phyloP scores from a whole-genome alignment of 2,329 filamentous ascomycete genomes.

The Alternaria tenuissima region DNA sequence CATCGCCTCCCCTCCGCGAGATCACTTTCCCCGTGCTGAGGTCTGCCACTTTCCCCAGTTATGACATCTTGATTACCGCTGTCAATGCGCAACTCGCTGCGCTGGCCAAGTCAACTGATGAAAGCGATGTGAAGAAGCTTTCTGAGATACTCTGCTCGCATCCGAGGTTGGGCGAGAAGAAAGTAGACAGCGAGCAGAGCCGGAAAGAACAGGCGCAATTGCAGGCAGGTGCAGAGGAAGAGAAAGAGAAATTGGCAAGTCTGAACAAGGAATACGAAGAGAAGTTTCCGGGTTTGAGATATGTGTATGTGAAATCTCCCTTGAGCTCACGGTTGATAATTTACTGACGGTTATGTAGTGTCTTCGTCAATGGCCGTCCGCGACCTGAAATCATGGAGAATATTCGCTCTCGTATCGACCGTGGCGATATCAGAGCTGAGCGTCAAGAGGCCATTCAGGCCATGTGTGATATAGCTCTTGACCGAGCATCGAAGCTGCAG shows the following conservation, averaged over 20 bases:
- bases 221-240: slow-evolving; percentile 60
- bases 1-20: slow-evolving; percentile 75
- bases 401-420: slow-evolving; percentile 77
- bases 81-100: slow-evolving; percentile 69
- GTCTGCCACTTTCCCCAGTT: slow-evolving; percentile 68
- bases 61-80: slow-evolving; percentile 72
- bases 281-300: slow-evolving; percentile 82
- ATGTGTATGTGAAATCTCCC: slow-evolving; percentile 64
- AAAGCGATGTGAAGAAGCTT: slow-evolving; percentile 65
- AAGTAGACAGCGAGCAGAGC: slow-evolving; percentile 82
- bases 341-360: slow-evolving; percentile 40
- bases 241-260: slow-evolving; percentile 63
- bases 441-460: slow-evolving; percentile 78
- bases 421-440: slow-evolving; percentile 72
- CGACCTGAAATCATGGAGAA: slow-evolving; percentile 80
- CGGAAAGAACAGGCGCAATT: slow-evolving; percentile 83
- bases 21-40: slow-evolving; percentile 74
- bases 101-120: slow-evolving; percentile 35
- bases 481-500: slow-evolving; percentile 71
- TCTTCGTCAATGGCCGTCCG: slow-evolving; percentile 86
- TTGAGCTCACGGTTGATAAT: neutral
- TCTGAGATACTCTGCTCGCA: slow-evolving; percentile 81
- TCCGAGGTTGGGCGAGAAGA: slow-evolving; percentile 82
- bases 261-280: slow-evolving; percentile 83
- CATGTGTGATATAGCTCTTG: slow-evolving; percentile 89